Percentiles rank a stretch among this genome's conserved stretches.
These are phyloP conservation scores for Blastobotrys aristatus DNA, from an alignment of 1,139 yeast genomes.

Conservation along the genomic window DNA sequence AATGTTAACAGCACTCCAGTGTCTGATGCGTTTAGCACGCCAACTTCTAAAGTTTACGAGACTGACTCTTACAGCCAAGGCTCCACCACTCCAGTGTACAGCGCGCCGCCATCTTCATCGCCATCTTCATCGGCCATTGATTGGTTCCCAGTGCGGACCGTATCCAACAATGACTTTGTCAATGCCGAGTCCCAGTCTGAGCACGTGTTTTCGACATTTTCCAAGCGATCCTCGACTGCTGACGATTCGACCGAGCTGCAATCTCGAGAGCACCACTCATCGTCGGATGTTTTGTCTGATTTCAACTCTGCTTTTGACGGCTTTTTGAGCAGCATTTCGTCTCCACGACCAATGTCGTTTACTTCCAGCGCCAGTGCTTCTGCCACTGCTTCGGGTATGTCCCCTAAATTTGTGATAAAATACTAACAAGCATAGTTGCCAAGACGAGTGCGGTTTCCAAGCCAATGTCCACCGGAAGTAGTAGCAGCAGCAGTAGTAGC, in stretches of 20 bases:
- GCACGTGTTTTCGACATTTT: slow-evolving; percentile 7
- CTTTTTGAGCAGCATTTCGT: slow-evolving; percentile 20
- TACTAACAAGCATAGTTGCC: slow-evolving; percentile 7
- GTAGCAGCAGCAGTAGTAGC: background rate
- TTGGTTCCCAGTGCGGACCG: background rate
- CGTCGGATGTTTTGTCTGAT: slow-evolving; percentile 21
- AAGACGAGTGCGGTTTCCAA: background rate
- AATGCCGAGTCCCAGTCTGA: background rate
- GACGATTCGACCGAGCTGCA: background rate
- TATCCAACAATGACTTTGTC: background rate
- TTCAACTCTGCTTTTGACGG: slow-evolving; percentile 27
- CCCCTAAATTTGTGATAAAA: background rate
- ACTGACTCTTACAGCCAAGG: no score
- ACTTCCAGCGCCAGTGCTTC: slow-evolving; percentile 12
- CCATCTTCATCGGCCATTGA: no score
- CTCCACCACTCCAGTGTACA: no score
- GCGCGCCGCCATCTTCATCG: background rate
- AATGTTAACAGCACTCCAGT: no score
- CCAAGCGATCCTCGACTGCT: slow-evolving; percentile 9
- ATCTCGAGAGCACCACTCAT: background rate
- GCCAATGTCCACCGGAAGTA: background rate
- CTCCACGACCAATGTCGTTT: slow-evolving; percentile 21
- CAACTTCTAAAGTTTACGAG: no score
- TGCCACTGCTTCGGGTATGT: slow-evolving; percentile 10
- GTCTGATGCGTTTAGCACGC: no score